Percentiles rank a stretch among this genome's conserved stretches.
These are phyloP conservation scores for Phialophora macrospora DNA, from an alignment of 2,329 filamentous ascomycete genomes.

Conservation along the genomic window DNA sequence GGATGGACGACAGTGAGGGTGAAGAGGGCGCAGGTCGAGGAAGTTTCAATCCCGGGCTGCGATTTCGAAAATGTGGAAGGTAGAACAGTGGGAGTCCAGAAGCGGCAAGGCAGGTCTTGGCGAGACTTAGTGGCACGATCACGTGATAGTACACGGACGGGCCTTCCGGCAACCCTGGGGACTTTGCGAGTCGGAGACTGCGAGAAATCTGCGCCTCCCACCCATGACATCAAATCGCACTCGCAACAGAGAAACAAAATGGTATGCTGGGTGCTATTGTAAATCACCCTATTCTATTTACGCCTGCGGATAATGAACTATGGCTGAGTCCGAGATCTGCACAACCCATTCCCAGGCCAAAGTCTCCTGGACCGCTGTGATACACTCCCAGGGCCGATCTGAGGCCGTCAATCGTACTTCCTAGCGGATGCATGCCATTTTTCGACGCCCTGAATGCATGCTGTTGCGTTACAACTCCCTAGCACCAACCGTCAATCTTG, in stretches of 20 bases:
- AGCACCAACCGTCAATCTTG: neutral
- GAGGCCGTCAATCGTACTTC: neutral
- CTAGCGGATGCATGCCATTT: neutral
- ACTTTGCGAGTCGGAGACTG: neutral
- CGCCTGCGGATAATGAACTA: slow-evolving; percentile 4
- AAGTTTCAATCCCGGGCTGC: slow-evolving; percentile 13
- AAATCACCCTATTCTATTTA: slow-evolving; percentile 24
- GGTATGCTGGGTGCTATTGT: neutral
- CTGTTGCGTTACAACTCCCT: neutral
- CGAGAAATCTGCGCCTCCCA: neutral
- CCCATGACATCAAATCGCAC: neutral
- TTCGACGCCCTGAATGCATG: neutral
- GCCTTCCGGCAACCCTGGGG: neutral
- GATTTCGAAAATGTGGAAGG: slow-evolving; percentile 20
- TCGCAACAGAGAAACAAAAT: neutral
- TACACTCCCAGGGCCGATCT: neutral
- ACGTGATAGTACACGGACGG: neutral
- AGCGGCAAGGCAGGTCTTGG: slow-evolving; percentile 22
- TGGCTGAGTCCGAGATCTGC: slow-evolving; percentile 29
- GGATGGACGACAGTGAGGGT: slow-evolving; percentile 5
- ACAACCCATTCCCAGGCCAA: slow-evolving; percentile 23
- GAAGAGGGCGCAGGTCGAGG: slow-evolving; percentile 3
- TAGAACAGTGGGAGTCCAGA: slow-evolving; percentile 12
- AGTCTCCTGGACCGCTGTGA: neutral
- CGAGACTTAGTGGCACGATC: neutral